Evolutionary conservation across 768 basidiomycete species (phyloP), one percentile per base, ranked within the genome.

Genomic region (Boletus barrowsii): DNA sequence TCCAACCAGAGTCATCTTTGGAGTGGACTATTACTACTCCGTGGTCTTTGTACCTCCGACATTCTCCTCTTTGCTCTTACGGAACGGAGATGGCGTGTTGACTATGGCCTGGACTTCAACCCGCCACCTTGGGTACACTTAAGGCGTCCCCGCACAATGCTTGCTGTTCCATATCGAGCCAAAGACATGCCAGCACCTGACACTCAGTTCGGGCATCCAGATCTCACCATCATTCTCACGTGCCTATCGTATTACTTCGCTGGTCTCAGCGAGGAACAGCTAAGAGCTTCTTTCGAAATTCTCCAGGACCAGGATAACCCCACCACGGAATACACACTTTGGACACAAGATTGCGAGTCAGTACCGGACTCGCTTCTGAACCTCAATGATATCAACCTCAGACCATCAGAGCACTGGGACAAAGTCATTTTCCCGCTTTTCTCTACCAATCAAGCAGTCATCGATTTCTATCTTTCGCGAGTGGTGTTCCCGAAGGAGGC

Each of bases 161-260:
- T 33, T 6, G 33, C 33, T 33, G 13, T 33, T 6, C 72, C 73
- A 0, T 73, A 73, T 22, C 67, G 68, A 1, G 72, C 72, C 0
- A 73, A 69, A 51, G 74, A 75, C n/a, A 42, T 62, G 3, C 72
- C 72, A 0, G 57, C 70, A 15, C 29, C 55, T 7, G 55, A 62
- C 35, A 66, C 72, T 1, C 67, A 73, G 29, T 75, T 73, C 17
- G 67, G 67, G 14, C 74, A 75, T 37, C 72, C 72, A 13, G 74
- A 73, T 18, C 55, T 74, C 17, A 57, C 60, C 14, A 61, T 73
- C 45, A 36, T 57, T 2, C 64, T 73, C 14, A 73, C 70, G 0
- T 71, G 60, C 35, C 54, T 73, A 10, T 62, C 62, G 5, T 74
- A 74, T 43, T 73, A 73, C 26, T 72, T 73, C 36, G 1, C 15